phyloP scores from a whole-genome alignment of 208 protist genomes.

The Herpetomonas samuelpessoai region DNA sequence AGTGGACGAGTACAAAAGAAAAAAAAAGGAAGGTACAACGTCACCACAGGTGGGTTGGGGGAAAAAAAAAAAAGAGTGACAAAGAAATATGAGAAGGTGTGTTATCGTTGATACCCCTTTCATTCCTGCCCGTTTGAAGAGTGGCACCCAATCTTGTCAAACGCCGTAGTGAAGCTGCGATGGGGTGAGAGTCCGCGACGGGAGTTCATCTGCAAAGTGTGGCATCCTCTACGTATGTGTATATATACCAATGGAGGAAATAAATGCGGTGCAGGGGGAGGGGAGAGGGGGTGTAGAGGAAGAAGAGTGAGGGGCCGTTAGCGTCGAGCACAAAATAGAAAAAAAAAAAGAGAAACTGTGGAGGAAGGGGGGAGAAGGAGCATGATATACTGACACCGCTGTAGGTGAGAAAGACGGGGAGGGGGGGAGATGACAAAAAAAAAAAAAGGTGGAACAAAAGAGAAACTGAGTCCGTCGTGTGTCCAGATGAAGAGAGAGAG shows the following conservation, averaged over 20 bases:
- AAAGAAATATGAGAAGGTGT: too few relatives aligned
- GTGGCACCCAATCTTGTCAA: too few relatives aligned
- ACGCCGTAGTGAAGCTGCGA: too few relatives aligned
- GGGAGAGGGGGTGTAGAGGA: background rate
- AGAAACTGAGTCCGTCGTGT: background rate
- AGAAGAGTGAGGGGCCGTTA: background rate
- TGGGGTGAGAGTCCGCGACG: too few relatives aligned
- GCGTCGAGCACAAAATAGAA: background rate
- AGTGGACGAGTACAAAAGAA: too few relatives aligned
- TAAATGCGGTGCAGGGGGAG: background rate
- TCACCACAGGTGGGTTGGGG: too few relatives aligned
- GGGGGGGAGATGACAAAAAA: background rate
- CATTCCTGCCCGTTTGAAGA: too few relatives aligned
- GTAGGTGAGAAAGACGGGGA: background rate
- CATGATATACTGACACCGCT: background rate
- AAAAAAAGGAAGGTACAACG: too few relatives aligned
- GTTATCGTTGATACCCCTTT: too few relatives aligned
- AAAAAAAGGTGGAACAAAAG: slow-evolving; percentile 4
- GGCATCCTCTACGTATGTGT: too few relatives aligned
- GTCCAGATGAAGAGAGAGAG: background rate
- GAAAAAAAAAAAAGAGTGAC: too few relatives aligned
- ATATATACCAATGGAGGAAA: background rate
- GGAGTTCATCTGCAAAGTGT: too few relatives aligned
- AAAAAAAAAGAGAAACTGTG: background rate
- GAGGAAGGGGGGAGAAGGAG: background rate